Evolutionary conservation across 2,329 filamentous ascomycete species (phyloP), one percentile per base, ranked within the genome.

Genomic region (Talaromyces sp.): DNA sequence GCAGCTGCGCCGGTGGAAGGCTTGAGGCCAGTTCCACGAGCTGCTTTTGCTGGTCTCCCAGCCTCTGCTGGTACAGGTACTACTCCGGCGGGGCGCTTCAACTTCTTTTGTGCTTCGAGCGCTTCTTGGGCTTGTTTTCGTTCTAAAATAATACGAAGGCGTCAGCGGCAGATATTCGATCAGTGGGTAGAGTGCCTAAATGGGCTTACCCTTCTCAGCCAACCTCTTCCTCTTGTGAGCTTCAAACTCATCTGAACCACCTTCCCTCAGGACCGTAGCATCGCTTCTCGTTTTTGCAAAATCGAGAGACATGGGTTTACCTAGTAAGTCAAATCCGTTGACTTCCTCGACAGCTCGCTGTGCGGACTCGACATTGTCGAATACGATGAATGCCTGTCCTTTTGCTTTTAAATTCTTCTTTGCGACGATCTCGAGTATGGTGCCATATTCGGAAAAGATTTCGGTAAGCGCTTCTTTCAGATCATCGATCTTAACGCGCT

Each of bases 331-430:
- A 77, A 99, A 99, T 9, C 92, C 94, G 73, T 97, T 90, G 68
- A 96, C 84, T 71, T 96, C 92, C 60, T 96, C 91, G 68, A 97
- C 90, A 19, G 95, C 94, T 68, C 87, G 85, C 61, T 86, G 82
- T 3, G 93, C 93, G n/a, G 89, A 87, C 63, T 93, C 90, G n/a
- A 89, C 82, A 67, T 83, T 86, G 71, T 96, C 92, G 76, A 93
- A 98, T 54, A 98, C 93, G 59, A 99, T 81, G 75, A 99, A 99
- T 0, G 95, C 95, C 80, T 99, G 95, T 13, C 95, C 95, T 76
- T 96, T 97, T 50, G 92, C 91, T 76, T 91, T 93, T 35, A 98
- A 79, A 77, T 96, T 97, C 69, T 87, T 92, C 82, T 96, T 96
- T 52, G 91, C 91, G 66, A 96, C 86, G 60, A 97, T 87, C 68